A percentile compares a stretch with the other conserved stretches of the same genome.
Conservation (phyloP, 768 basidiomycete genomes). For the Termitomyces sp. region DNA sequence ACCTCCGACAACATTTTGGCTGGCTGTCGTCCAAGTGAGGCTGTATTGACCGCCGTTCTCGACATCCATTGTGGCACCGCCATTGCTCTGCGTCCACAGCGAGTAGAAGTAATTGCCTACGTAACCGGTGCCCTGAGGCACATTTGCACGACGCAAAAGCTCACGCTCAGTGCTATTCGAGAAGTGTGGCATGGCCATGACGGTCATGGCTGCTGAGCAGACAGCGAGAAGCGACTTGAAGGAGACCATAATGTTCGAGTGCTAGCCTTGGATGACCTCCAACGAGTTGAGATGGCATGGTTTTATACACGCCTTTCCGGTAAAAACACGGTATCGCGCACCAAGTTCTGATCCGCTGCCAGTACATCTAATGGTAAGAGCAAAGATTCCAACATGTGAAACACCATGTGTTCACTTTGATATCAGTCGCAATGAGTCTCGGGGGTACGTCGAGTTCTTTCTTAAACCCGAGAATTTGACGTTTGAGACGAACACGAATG, state of each 20-base stretch:
- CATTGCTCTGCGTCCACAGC: conserved; percentile 28
- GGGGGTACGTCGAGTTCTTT: background rate
- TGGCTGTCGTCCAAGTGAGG: conserved; percentile 24
- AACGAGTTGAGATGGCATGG: background rate
- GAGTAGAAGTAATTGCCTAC: conserved; percentile 33
- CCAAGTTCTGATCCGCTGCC: background rate
- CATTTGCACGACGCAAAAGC: background rate
- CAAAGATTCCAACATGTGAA: background rate
- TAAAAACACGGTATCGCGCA: background rate
- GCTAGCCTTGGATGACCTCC: background rate
- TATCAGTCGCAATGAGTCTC: background rate
- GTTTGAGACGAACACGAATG: background rate
- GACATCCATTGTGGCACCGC: conserved; percentile 27
- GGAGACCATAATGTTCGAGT: conserved; percentile 8
- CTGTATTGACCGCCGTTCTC: conserved; percentile 26
- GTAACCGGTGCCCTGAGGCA: conserved; percentile 21
- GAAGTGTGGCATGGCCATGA: conserved; percentile 14
- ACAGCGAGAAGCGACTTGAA: conserved; percentile 12
- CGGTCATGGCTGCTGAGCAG: conserved; percentile 16
- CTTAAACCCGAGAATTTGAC: background rate
- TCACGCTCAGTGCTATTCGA: conserved; percentile 16
- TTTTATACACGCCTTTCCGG: background rate
- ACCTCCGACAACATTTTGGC: conserved; percentile 34
- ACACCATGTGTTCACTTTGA: background rate
- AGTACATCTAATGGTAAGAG: background rate